Conservation (phyloP, 805 yeast species). For the Candida chauliodis region DNA sequence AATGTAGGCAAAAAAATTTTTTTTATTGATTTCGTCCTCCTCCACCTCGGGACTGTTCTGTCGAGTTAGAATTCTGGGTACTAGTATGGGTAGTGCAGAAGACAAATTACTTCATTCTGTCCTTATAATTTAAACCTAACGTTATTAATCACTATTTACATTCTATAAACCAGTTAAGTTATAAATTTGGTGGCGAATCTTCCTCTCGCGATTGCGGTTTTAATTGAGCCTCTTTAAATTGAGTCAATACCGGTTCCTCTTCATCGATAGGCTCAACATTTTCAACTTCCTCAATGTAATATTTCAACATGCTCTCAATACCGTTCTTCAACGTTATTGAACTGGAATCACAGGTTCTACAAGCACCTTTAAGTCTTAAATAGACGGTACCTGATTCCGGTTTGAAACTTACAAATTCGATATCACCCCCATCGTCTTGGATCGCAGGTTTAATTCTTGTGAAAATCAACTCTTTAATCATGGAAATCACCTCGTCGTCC, state of each 20-base stretch:
- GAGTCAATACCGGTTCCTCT: constrained; percentile 13
- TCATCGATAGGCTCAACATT: constrained; percentile 53
- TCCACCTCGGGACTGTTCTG: too few species aligned
- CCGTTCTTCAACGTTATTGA: constrained; percentile 66
- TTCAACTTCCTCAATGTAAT: constrained; percentile 65
- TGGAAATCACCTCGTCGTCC: constrained; percentile 62
- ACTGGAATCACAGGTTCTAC: constrained; percentile 67
- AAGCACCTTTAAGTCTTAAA: constrained; percentile 63
- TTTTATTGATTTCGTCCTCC: too few species aligned
- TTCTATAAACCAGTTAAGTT: too few species aligned
- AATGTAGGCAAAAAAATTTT: too few species aligned
- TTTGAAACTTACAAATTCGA: constrained; percentile 56
- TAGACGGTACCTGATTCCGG: constrained; percentile 56
- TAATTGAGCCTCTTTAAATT: constrained; percentile 12
- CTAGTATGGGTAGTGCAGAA: too few species aligned
- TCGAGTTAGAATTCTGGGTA: too few species aligned
- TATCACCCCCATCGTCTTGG: constrained; percentile 75
- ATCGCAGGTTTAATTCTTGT: constrained; percentile 71
- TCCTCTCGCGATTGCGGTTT: constrained; percentile 24
- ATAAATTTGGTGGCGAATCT: constrained; percentile 23
- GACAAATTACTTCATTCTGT: too few species aligned
- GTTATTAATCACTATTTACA: too few species aligned
- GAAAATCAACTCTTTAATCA: constrained; percentile 66
- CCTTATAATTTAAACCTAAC: too few species aligned
- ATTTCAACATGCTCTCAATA: constrained; percentile 66